These are phyloP conservation scores for Trichoderma orchidacearum DNA, from an alignment of 495 filamentous ascomycete genomes.

Conservation along the genomic window DNA sequence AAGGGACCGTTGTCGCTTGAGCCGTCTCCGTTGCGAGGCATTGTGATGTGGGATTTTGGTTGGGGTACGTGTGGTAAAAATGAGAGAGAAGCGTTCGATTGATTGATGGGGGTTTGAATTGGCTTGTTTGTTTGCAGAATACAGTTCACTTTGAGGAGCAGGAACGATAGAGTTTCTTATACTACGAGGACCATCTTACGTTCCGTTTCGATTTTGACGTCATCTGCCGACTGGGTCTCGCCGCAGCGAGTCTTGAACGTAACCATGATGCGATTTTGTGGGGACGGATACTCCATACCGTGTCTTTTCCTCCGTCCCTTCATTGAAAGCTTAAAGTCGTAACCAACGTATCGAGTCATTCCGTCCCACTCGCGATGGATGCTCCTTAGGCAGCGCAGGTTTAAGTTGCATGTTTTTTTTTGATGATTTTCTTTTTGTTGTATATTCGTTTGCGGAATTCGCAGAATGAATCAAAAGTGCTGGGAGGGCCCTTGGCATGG, in stretches of 20 bases:
- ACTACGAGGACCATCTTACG: no score
- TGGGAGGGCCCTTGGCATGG: not conserved
- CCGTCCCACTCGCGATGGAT: no score
- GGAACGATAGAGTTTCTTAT: no score
- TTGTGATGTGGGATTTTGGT: slow-evolving; percentile 6
- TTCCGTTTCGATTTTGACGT: not conserved
- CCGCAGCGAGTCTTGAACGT: not conserved
- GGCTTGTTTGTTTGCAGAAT: not conserved
- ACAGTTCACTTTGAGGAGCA: not conserved
- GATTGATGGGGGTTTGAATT: not conserved
- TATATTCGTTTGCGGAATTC: no score
- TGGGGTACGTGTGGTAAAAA: not conserved
- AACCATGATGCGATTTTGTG: not conserved
- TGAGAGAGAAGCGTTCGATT: not conserved
- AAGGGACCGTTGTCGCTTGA: slow-evolving; percentile 18
- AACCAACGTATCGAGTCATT: no score
- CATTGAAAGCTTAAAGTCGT: no score
- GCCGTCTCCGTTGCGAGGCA: slow-evolving; percentile 26
- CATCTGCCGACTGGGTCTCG: no score
- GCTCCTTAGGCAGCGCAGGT: no score
- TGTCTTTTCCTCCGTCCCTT: not conserved
- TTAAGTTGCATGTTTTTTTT: no score
- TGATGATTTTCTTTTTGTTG: no score
- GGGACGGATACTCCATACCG: not conserved
- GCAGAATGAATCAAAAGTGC: no score